Conservation (phyloP, 2,329 filamentous ascomycete species). For the Xylariaceae sp. region DNA sequence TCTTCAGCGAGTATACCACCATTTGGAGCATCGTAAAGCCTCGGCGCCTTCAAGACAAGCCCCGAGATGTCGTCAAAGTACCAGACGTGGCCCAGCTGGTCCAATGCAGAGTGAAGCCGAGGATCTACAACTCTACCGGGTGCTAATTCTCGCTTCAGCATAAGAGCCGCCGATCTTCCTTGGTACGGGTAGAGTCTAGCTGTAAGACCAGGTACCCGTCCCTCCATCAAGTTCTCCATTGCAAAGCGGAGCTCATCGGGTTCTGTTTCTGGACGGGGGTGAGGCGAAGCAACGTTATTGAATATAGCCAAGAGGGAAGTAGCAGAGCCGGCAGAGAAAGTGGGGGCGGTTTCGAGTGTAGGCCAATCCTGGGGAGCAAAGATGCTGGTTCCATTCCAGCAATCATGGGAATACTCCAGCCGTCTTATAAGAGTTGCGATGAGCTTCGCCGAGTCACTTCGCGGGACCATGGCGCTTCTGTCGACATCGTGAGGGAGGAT, state of each 20-base stretch:
- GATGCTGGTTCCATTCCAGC: constrained; percentile 50
- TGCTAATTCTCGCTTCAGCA: constrained; percentile 75
- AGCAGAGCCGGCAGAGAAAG: constrained; percentile 34
- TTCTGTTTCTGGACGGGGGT: constrained; percentile 49
- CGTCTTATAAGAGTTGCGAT: constrained; percentile 46
- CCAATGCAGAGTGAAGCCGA: constrained; percentile 56
- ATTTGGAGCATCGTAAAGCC: constrained; percentile 66
- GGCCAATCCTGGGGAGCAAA: constrained; percentile 10
- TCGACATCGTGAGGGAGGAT: constrained; percentile 63
- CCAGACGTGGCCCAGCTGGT: constrained; percentile 60
- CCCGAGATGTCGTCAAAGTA: constrained; percentile 67
- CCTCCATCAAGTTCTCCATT: constrained; percentile 53
- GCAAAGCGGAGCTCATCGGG: constrained; percentile 49
- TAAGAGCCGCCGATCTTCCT: constrained; percentile 70
- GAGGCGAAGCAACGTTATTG: constrained; percentile 67
- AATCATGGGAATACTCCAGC: constrained; percentile 52
- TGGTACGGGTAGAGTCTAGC: constrained; percentile 76
- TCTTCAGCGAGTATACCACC: constrained; percentile 80
- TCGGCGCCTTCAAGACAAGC: constrained; percentile 59
- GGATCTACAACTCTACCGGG: constrained; percentile 68
- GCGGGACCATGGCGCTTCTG: constrained; percentile 48
- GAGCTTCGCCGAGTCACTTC: constrained; percentile 41
- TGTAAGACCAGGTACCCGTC: constrained; percentile 52
- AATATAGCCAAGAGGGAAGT: constrained; percentile 65
- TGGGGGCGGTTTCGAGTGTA: constrained; percentile 25